These are phyloP conservation scores for Fagus sylvatica DNA, from an alignment of 306 rosid species.

Conservation along the genomic window DNA sequence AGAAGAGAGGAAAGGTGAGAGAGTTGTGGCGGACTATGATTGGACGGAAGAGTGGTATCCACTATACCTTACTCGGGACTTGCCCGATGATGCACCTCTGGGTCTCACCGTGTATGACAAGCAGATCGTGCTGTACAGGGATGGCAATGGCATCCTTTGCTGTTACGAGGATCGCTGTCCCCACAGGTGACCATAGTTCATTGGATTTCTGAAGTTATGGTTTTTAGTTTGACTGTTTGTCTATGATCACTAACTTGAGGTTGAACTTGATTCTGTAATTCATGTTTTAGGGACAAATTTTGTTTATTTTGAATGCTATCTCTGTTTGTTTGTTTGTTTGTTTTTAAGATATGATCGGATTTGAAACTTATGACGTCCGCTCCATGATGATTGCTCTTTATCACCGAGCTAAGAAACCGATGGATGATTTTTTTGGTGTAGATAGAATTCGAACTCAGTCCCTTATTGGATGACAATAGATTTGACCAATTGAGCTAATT, in stretches of 20 bases:
- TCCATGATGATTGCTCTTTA: too few species aligned
- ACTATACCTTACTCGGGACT: slow-evolving; percentile 61
- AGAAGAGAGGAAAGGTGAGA: slow-evolving; percentile 44
- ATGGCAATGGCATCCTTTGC: slow-evolving; percentile 51
- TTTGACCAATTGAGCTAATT: too few species aligned
- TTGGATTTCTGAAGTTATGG: neutral
- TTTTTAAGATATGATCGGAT: too few species aligned
- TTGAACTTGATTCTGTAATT: neutral
- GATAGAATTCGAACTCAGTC: too few species aligned
- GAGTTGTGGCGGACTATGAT: slow-evolving; percentile 56
- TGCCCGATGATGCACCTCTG: slow-evolving; percentile 85
- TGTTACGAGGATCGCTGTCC: slow-evolving; percentile 93
- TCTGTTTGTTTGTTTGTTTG: too few species aligned
- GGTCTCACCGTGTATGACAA: slow-evolving; percentile 78
- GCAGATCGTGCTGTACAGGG: slow-evolving; percentile 68
- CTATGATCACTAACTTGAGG: neutral
- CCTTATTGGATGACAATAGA: too few species aligned
- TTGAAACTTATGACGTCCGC: too few species aligned
- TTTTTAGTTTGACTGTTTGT: neutral
- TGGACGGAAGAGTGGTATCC: slow-evolving; percentile 99
- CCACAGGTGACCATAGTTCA: slow-evolving; percentile 54
- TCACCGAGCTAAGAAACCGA: too few species aligned
- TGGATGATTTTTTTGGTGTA: too few species aligned
- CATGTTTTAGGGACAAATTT: neutral
- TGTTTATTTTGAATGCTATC: neutral